Conservation (phyloP, 352 stramenopile genomes). For the Pythium vanterpoolii region DNA sequence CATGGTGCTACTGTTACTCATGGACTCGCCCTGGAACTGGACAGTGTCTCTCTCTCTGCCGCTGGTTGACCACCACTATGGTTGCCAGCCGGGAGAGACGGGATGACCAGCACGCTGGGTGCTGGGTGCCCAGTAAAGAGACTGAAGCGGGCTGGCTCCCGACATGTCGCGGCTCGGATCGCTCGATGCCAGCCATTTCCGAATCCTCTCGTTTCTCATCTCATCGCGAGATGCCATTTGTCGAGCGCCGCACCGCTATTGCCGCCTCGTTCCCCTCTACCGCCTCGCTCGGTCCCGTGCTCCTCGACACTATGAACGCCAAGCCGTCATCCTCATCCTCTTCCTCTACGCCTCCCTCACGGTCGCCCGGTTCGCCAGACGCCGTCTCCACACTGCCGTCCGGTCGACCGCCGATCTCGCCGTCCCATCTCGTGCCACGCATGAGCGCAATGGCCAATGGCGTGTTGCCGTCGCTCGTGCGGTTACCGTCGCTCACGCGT, state of each 20-base stretch:
- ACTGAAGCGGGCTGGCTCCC: background rate
- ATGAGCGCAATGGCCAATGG: conserved; percentile 2
- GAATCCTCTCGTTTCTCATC: conserved; percentile 18
- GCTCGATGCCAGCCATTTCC: conserved; percentile 7
- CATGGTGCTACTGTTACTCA: background rate
- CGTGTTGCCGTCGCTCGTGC: conserved; percentile 13
- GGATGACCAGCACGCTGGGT: too few species aligned
- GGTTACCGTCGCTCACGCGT: conserved; percentile 16
- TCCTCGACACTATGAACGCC: conserved; percentile 5
- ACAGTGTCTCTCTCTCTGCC: background rate
- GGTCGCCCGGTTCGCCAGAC: conserved; percentile 6
- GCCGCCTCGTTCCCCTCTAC: conserved; percentile 18
- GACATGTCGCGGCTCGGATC: background rate
- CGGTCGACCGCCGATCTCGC: conserved; percentile 21
- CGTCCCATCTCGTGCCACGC: conserved; percentile 11
- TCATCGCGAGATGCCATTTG: conserved; percentile 21
- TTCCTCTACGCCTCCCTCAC: background rate
- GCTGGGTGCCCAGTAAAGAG: background rate
- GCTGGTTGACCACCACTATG: background rate
- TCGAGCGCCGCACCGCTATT: conserved; percentile 11
- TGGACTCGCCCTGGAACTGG: background rate
- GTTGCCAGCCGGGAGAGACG: too few species aligned
- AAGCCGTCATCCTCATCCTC: conserved; percentile 2
- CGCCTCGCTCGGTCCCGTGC: conserved; percentile 15
- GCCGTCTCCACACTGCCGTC: conserved; percentile 4